phyloP scores from a whole-genome alignment of 2,329 filamentous ascomycete species.

The Epichloe sibirici region DNA sequence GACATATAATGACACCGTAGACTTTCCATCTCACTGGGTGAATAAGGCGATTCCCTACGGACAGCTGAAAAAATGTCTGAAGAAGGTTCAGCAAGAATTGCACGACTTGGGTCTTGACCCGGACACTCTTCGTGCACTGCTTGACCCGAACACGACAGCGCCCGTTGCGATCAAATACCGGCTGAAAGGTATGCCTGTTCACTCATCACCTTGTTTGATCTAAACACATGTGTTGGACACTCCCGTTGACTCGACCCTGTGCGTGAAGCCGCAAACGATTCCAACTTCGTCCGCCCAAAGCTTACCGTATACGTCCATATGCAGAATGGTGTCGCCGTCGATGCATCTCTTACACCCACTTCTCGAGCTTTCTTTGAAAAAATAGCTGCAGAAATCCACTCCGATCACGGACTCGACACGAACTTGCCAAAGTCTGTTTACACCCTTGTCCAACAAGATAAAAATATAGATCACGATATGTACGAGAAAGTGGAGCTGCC shows the following conservation, averaged over 20 bases:
- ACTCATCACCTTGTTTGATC: background rate
- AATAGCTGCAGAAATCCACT: slow-evolving; percentile 35
- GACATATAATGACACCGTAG: slow-evolving; percentile 19
- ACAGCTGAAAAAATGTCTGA: slow-evolving; percentile 80
- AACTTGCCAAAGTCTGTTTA: background rate
- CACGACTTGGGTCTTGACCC: slow-evolving; percentile 58
- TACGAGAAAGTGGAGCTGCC: slow-evolving; percentile 53
- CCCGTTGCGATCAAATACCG: slow-evolving; percentile 40
- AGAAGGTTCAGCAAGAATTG: slow-evolving; percentile 64
- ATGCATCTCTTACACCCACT: slow-evolving; percentile 53
- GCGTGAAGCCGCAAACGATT: slow-evolving; percentile 23
- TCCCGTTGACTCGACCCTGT: background rate
- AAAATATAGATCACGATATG: slow-evolving; percentile 1
- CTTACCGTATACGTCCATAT: slow-evolving; percentile 59
- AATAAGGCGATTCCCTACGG: slow-evolving; percentile 71
- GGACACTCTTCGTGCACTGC: slow-evolving; percentile 54
- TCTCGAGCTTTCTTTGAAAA: slow-evolving; percentile 52
- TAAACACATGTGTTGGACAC: background rate
- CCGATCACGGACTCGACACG: slow-evolving; percentile 2
- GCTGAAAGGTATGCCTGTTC: slow-evolving; percentile 31
- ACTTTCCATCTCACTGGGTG: slow-evolving; percentile 62
- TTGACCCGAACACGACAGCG: slow-evolving; percentile 37
- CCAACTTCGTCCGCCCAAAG: slow-evolving; percentile 48
- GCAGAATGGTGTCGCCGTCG: slow-evolving; percentile 52
- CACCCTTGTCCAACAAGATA: slow-evolving; percentile 1